Percentiles rank a stretch among this genome's conserved stretches.
Conservation (phyloP, 2,329 filamentous ascomycete species). For the Ilyonectria sp. region DNA sequence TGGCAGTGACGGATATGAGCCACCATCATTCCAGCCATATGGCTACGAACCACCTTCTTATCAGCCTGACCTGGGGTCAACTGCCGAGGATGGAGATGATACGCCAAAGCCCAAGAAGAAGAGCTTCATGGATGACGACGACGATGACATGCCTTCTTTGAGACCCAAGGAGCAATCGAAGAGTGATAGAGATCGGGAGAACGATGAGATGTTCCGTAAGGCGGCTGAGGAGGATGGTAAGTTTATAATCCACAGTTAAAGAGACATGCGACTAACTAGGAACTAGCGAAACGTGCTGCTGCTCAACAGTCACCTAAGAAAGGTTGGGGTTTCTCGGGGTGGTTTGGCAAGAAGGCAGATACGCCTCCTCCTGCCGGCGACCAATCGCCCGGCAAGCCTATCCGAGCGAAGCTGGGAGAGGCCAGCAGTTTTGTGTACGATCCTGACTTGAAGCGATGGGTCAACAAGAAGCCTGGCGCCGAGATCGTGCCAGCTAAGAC, state of each 20-base stretch:
- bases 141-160: conserved; percentile 75
- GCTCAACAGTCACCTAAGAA: conserved; percentile 67
- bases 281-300: conserved; percentile 72
- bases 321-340: conserved; percentile 87
- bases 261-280: conserved; percentile 31
- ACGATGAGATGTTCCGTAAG: conserved; percentile 87
- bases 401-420: conserved; percentile 94
- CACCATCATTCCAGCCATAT: conserved; percentile 74
- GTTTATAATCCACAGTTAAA: conserved; percentile 40
- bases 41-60: conserved; percentile 72
- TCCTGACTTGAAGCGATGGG: conserved; percentile 96
- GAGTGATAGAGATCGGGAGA: conserved; percentile 81
- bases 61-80: conserved; percentile 64
- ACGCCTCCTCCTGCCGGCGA: conserved; percentile 51
- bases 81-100: conserved; percentile 59
- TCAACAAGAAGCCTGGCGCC: conserved; percentile 91
- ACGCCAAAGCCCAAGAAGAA: conserved; percentile 79
- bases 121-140: conserved; percentile 86
- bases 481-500: conserved; percentile 72
- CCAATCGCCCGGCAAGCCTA: conserved; percentile 73
- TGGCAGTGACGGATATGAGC: conserved; percentile 67
- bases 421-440: conserved; percentile 95
- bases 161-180: conserved; percentile 72
- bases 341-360: conserved; percentile 81
- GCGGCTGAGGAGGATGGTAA: conserved; percentile 84